Base-by-base conservation (phyloP, 75 land plant genomes). In the Selaginella tamariscina region DNA sequence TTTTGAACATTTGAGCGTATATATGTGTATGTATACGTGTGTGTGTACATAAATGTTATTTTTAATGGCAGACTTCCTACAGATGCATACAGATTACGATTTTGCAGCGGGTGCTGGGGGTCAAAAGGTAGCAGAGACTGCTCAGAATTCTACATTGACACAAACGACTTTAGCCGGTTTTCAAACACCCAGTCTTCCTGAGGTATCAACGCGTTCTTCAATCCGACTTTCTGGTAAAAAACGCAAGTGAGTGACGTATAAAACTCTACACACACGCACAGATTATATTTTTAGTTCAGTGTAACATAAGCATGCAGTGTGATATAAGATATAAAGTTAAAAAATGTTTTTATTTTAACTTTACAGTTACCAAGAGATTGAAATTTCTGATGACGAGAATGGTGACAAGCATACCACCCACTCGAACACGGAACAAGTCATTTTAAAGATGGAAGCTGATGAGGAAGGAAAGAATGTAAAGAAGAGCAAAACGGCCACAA, bases 31-130 rank as follows among this genome's bases (percentile, higher is more conserved):
- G 63, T 15, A 5, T 0, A 55, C 29, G 29, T 1, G 11, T 31
- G 39, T 33, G 22, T 31, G 24, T 65, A 22, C 20, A 26, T 23
- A 0, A 32, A 2, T 23, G 24, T 23, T 0, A 0, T 30, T 27
- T 32, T 26, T 30, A 21, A 0, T 30, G 0, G 23, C n/a, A 0
- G 27, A 31, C 70, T 55, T 54, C 32, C 72, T 82, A 89, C 82
- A 72, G 32, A 79, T 78, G 68, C 73, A 77, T 67, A 31, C 69
- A 29, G 88, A 87, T 21, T 82, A 67, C 76, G 88, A 89, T 60
- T 93, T 93, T 57, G 81, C 84, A 78, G 91, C 92, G 64, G 96
- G 98, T 44, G 91, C 86, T 56, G 96, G 96, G 57, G 49, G 11
- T 5, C 49, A 39, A 39, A 39, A 39, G 49, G 11, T 39, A 39